phyloP scores from a whole-genome alignment of 768 basidiomycete genomes.

The Suillus lakei region DNA sequence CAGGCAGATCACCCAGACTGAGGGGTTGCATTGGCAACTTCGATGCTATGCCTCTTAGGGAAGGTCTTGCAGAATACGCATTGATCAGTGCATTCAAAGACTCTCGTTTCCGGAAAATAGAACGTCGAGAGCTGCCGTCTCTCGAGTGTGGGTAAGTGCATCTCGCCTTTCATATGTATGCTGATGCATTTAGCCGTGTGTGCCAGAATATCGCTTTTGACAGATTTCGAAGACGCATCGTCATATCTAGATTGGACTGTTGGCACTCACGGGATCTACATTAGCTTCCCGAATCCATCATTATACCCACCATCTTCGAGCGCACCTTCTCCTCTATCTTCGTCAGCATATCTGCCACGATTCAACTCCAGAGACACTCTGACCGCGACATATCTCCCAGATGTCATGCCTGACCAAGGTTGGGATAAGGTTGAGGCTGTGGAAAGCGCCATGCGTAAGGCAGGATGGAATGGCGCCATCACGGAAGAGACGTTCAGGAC shows the following conservation, averaged over 20 bases:
- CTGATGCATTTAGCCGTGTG: background rate
- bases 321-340: slow-evolving; percentile 74
- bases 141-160: slow-evolving; percentile 86
- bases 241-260: slow-evolving; percentile 93
- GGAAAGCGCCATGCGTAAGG: slow-evolving; percentile 91
- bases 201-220: slow-evolving; percentile 86
- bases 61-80: slow-evolving; percentile 89
- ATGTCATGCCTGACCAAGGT: slow-evolving; percentile 90
- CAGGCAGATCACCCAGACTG: slow-evolving; percentile 65
- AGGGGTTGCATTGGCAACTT: slow-evolving; percentile 98
- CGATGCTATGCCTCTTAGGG: slow-evolving; percentile 68
- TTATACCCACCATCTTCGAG: slow-evolving; percentile 61
- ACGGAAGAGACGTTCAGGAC: slow-evolving; percentile 82
- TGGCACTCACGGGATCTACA: slow-evolving; percentile 90
- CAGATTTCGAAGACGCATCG: slow-evolving; percentile 85
- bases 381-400: slow-evolving; percentile 90
- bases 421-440: slow-evolving; percentile 93
- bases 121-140: slow-evolving; percentile 70
- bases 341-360: slow-evolving; percentile 61
- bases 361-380: slow-evolving; percentile 63
- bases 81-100: slow-evolving; percentile 91
- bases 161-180: slow-evolving; percentile 5
- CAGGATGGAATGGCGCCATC: slow-evolving; percentile 84
- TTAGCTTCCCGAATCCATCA: slow-evolving; percentile 84
- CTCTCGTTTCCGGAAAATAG: slow-evolving; percentile 81